Evolutionary conservation across 164 flowering plant species (phyloP).

Genomic region (Euptelea pleiosperma): DNA sequence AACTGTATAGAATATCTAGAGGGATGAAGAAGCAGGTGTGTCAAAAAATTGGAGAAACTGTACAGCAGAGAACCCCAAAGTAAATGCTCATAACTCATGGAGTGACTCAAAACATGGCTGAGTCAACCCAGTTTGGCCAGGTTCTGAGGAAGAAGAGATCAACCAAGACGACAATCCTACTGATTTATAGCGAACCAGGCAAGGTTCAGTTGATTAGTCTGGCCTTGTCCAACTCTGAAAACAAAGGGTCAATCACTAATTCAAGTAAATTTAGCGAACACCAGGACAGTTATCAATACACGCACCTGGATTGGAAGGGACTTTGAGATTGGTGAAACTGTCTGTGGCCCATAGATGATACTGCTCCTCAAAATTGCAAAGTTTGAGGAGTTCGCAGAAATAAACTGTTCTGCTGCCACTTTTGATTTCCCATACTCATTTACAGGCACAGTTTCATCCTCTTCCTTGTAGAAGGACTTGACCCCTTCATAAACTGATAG

Average conservation of each 20-base stretch:
- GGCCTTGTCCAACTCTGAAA: not conserved
- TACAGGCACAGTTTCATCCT: constrained; percentile 75
- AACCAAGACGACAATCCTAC: too few relatives aligned
- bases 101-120: too few relatives aligned
- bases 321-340: constrained; percentile 73
- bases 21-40: too few relatives aligned
- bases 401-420: constrained; percentile 75
- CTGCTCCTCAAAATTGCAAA: constrained; percentile 94
- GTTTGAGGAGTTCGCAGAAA: constrained; percentile 53
- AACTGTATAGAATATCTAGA: too few relatives aligned
- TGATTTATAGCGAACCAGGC: too few relatives aligned
- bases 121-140: too few relatives aligned
- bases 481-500: constrained; percentile 85
- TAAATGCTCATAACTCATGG: too few relatives aligned
- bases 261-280: too few relatives aligned
- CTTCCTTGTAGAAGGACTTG: constrained; percentile 92
- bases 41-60: too few relatives aligned
- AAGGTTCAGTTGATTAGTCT: too few relatives aligned
- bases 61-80: too few relatives aligned
- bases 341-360: constrained; percentile 85
- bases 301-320: constrained; percentile 92
- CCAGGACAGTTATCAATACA: not conserved
- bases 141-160: too few relatives aligned
- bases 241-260: not conserved
- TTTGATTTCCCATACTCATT: constrained; percentile 91